phyloP scores from a whole-genome alignment of 331 rosid genomes.

The Pyrus hybrid region DNA sequence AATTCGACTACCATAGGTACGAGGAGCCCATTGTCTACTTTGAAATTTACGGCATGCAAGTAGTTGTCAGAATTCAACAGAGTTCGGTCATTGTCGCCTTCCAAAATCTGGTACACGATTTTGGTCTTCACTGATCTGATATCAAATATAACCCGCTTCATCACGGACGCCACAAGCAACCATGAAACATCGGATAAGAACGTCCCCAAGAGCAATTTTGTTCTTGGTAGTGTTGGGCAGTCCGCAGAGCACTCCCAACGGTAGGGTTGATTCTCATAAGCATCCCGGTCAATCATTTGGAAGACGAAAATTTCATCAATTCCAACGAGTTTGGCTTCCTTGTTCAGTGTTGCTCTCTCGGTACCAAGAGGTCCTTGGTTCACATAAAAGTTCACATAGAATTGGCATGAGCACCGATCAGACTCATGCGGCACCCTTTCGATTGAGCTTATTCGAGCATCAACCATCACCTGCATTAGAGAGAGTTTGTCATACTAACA shows the following conservation, averaged over 20 bases:
- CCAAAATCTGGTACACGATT: slow-evolving; percentile 63
- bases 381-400: slow-evolving; percentile 63
- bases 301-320: slow-evolving; percentile 57
- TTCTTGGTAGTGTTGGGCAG: slow-evolving; percentile 39
- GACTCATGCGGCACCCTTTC: slow-evolving; percentile 72
- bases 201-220: slow-evolving; percentile 65
- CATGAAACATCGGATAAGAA: slow-evolving; percentile 66
- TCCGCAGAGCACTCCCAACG: slow-evolving; percentile 75
- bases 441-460: slow-evolving; percentile 81
- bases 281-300: slow-evolving; percentile 48
- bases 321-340: slow-evolving; percentile 47
- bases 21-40: slow-evolving; percentile 31
- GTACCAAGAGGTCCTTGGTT: slow-evolving; percentile 77
- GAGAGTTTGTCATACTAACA: slow-evolving; percentile 12
- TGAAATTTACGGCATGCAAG: slow-evolving; percentile 46
- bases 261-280: slow-evolving; percentile 41
- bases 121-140: slow-evolving; percentile 60
- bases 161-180: slow-evolving; percentile 61
- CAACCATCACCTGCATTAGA: slow-evolving; percentile 50
- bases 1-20: slow-evolving; percentile 43
- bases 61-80: slow-evolving; percentile 22
- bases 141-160: slow-evolving; percentile 53
- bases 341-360: slow-evolving; percentile 49
- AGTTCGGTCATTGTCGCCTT: slow-evolving; percentile 11
- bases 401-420: slow-evolving; percentile 50